Evolutionary conservation across 192 early-diverging fungal species (phyloP).

Genomic region (Allomyces macrogynus): DNA sequence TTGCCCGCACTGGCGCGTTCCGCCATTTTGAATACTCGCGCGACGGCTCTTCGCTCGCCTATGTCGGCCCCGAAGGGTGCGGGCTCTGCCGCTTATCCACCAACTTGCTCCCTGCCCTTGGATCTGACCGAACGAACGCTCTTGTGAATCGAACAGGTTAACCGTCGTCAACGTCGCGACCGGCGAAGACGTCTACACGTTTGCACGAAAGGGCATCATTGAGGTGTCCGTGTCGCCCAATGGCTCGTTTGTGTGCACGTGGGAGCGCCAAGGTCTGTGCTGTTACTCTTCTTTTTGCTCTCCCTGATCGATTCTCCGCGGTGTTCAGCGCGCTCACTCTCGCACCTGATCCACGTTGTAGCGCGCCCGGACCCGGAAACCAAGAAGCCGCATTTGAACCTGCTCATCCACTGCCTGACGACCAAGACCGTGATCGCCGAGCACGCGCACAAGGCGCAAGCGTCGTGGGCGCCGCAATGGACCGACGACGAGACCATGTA

Average conservation of each 20-base stretch:
- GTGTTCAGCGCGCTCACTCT: not conserved
- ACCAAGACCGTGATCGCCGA: not conserved
- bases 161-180: slow-evolving; percentile 54
- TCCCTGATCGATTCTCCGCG: not conserved
- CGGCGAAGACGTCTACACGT: slow-evolving; percentile 43
- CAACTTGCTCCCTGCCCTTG: too few relatives aligned
- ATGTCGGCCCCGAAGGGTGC: not conserved
- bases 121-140: too few relatives aligned
- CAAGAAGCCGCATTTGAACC: not conserved
- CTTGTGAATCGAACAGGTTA: slow-evolving; percentile 35
- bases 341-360: too few relatives aligned
- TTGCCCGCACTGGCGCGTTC: not conserved
- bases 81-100: too few relatives aligned
- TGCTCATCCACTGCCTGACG: not conserved
- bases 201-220: slow-evolving; percentile 47
- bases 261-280: not conserved
- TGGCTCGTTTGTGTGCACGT: slow-evolving; percentile 27
- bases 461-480: slow-evolving; percentile 50
- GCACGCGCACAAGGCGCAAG: not conserved
- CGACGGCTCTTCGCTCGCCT: not conserved
- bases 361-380: not conserved
- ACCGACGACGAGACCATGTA: slow-evolving; percentile 74
- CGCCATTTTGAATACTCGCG: not conserved
- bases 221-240: slow-evolving; percentile 17
- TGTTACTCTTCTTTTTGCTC: not conserved